phyloP scores from a whole-genome alignment of 495 filamentous ascomycete species.

The Trichoderma asperelloides region DNA sequence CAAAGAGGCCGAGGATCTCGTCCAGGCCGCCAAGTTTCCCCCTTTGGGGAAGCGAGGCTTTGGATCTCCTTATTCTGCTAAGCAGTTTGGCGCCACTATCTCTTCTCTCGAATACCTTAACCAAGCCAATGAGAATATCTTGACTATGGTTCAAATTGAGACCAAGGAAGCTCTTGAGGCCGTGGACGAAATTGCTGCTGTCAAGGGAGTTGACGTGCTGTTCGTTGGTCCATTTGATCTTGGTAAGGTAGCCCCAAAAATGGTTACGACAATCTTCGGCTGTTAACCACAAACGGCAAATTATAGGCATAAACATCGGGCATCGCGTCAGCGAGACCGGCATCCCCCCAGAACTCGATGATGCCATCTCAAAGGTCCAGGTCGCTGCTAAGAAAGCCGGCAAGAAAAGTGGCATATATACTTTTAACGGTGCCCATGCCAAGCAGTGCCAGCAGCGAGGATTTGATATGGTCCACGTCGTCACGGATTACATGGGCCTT shows the following conservation, averaged over 20 bases:
- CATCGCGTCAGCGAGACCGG: constrained; percentile 53
- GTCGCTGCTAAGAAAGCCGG: constrained; percentile 55
- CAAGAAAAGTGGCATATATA: constrained; percentile 74
- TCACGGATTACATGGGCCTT: constrained; percentile 51
- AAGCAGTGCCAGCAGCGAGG: constrained; percentile 54
- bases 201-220: constrained; percentile 62
- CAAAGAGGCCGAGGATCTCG: constrained; percentile 51
- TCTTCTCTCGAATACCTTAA: constrained; percentile 58
- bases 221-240: constrained; percentile 76
- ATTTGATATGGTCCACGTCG: constrained; percentile 67
- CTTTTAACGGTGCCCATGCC: constrained; percentile 56
- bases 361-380: constrained; percentile 56
- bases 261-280: background rate
- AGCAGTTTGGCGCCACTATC: constrained; percentile 47
- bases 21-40: constrained; percentile 57
- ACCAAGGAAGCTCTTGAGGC: constrained; percentile 62
- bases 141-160: constrained; percentile 78
- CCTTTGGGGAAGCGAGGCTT: constrained; percentile 55
- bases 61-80: constrained; percentile 59
- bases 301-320: constrained; percentile 56
- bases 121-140: constrained; percentile 60
- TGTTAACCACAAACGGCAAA: constrained; percentile 6
- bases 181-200: constrained; percentile 62
- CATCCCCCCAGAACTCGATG: constrained; percentile 56
- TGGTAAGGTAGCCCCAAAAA: constrained; percentile 26